Evolutionary conservation across 331 rosid genomes (phyloP), one percentile per base, ranked within the genome.

Genomic region (Quercus phellos): DNA sequence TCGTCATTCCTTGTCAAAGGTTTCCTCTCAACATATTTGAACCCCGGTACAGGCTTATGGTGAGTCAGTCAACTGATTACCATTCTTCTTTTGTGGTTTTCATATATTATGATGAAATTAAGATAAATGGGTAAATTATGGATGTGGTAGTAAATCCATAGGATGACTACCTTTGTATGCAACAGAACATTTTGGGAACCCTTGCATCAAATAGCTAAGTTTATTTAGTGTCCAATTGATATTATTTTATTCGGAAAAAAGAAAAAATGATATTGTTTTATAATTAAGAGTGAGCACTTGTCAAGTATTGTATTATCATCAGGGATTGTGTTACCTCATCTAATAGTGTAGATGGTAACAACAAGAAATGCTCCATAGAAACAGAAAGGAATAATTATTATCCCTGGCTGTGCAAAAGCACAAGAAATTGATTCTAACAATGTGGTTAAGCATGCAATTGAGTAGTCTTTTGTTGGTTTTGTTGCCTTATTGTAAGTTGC

Each of bases 1-100:
- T 90, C 68, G 96, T 91, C 80, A 84, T 95, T 58, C 99, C 99
- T 14, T 90, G 96, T 87, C 99, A 95, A 84, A 95, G 86, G 84
- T 89, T 95, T 70, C 94, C 96, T 5, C 93, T 95, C 72, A 79
- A 95, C 88, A 95, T 95, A 85, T 95, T 95, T 85, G 99, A 95
- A 86, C 97, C 99, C 68, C 99, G 97, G 32, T 95, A 95, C 87
- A 90, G 99, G 89, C 94, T 95, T 35, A 95, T 95, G 99, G 99
- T 95, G 86, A 91, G 94, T 83, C 81, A 74, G 75, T 77, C 5
- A 30, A 56, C 10, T 26, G 54, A 43, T 78, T 79, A 55, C 61
- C 74, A 50, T 32, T 77, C 71, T 66, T 34, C 71, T 34, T 66
- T 4, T 34, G 24, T 12, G 7, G 71, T 13, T 66, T 66, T 66